Conservation (phyloP, 257 asterid genomes). For the Apocynum venetum region DNA sequence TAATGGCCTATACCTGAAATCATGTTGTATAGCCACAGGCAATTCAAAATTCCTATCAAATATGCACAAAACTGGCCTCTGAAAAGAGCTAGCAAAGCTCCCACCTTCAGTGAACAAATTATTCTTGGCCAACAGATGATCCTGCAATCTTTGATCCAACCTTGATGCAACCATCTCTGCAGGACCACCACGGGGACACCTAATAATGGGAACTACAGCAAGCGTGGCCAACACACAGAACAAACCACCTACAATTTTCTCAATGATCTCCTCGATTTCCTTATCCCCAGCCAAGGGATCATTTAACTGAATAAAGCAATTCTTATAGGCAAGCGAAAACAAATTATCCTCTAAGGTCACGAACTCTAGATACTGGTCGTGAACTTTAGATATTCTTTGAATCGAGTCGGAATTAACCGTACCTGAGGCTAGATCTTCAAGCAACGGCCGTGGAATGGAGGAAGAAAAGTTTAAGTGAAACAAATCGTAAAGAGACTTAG, state of each 20-base stretch:
- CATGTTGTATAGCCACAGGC: conserved; percentile 84
- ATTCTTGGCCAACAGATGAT: conserved; percentile 83
- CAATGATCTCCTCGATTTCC: conserved; percentile 79
- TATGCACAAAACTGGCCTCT: conserved; percentile 90
- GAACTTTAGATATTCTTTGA: conserved; percentile 82
- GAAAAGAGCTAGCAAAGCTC: conserved; percentile 68
- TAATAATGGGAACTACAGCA: conserved; percentile 85
- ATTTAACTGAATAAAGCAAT: conserved; percentile 83
- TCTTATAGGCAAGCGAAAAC: conserved; percentile 81
- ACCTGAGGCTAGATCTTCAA: conserved; percentile 93
- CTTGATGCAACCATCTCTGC: conserved; percentile 95
- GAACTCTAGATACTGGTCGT: conserved; percentile 93
- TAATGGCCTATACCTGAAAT: conserved; percentile 90
- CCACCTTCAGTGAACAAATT: conserved; percentile 83
- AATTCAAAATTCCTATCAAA: conserved; percentile 93
- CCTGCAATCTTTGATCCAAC: conserved; percentile 85
- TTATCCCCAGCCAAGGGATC: conserved; percentile 96
- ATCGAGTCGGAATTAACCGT: conserved; percentile 74
- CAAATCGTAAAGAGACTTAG: conserved; percentile 70
- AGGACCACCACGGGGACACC: conserved; percentile 98
- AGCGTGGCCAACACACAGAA: conserved; percentile 97
- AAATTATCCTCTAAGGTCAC: conserved; percentile 82
- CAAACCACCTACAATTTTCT: conserved; percentile 74
- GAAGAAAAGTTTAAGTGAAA: conserved; percentile 94
- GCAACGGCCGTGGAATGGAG: conserved; percentile 81